phyloP scores from a whole-genome alignment of 306 rosid genomes.

The Citrullus colocynthis region DNA sequence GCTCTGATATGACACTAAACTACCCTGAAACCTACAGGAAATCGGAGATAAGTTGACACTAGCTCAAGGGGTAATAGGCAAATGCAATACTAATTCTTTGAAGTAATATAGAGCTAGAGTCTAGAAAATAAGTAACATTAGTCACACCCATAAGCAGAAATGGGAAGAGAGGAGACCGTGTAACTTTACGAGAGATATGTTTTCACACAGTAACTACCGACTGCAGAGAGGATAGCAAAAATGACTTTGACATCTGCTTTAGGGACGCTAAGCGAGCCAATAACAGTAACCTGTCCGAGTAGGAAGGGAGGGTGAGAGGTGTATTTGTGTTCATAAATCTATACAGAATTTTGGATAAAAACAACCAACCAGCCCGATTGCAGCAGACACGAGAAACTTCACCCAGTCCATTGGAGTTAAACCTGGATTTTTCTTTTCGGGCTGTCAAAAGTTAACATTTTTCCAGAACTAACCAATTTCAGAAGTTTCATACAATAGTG shows the following conservation, averaged over 20 bases:
- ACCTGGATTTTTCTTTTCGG: slow-evolving; percentile 91
- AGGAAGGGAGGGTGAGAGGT: background rate
- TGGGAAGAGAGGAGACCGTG: slow-evolving; percentile 7
- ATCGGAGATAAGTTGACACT: background rate
- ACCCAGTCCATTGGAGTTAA: slow-evolving; percentile 99
- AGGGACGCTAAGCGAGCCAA: slow-evolving; percentile 69
- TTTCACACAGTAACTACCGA: slow-evolving; percentile 69
- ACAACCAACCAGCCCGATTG: slow-evolving; percentile 71
- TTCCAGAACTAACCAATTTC: background rate
- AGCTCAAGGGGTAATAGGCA: background rate
- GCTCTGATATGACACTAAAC: slow-evolving; percentile 71
- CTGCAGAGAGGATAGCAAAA: slow-evolving; percentile 68
- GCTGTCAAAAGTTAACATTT: slow-evolving; percentile 30
- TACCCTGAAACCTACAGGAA: slow-evolving; percentile 62
- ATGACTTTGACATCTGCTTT: slow-evolving; percentile 72
- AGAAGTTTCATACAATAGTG: background rate
- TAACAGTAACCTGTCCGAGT: slow-evolving; percentile 56
- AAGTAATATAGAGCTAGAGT: background rate
- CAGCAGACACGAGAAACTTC: slow-evolving; percentile 68
- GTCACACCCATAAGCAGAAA: background rate
- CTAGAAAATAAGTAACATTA: background rate
- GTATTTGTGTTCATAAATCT: background rate
- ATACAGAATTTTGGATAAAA: background rate
- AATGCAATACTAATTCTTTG: slow-evolving; percentile 6
- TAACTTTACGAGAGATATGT: slow-evolving; percentile 70